Conservation (phyloP, 345 rosid genomes). For the Raphanus sativus region DNA sequence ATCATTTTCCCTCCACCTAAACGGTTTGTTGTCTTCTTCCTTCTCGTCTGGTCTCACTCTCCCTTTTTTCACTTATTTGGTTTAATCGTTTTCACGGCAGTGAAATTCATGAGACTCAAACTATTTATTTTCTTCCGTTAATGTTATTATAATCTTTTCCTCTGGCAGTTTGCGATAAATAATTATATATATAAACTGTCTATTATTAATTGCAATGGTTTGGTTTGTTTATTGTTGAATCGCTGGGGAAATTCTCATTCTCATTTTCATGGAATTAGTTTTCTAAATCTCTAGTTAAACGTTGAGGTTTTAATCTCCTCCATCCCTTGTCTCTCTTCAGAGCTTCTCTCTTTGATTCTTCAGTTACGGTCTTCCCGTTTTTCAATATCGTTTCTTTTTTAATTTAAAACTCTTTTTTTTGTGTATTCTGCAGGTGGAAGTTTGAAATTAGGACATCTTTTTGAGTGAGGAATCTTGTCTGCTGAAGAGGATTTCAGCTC, state of each 20-base stretch:
- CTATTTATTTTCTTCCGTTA: too few relatives aligned
- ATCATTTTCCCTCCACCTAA: neutral
- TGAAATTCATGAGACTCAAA: slow-evolving; percentile 32
- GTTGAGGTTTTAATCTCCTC: neutral
- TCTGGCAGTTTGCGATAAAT: slow-evolving; percentile 23
- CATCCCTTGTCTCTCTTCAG: neutral
- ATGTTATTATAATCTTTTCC: too few relatives aligned
- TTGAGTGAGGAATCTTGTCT: neutral
- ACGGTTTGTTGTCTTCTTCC: slow-evolving; percentile 26
- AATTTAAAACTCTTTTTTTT: neutral
- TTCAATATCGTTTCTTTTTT: too few relatives aligned
- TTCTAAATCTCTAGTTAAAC: neutral
- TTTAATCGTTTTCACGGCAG: slow-evolving; percentile 33
- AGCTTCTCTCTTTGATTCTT: neutral
- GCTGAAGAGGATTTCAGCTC: neutral
- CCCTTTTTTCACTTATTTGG: neutral
- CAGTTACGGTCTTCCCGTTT: slow-evolving; percentile 8
- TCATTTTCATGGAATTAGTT: neutral
- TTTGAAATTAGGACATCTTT: slow-evolving; percentile 27
- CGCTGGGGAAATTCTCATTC: slow-evolving; percentile 9
- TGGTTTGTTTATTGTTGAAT: slow-evolving; percentile 5
- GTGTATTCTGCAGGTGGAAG: slow-evolving; percentile 30
- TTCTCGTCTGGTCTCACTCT: slow-evolving; percentile 30
- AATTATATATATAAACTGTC: too few relatives aligned
- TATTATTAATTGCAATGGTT: slow-evolving; percentile 1